Evolutionary conservation across 371 early-diverging fungal species (phyloP).

Genomic region (Capniomyces stellatus): DNA sequence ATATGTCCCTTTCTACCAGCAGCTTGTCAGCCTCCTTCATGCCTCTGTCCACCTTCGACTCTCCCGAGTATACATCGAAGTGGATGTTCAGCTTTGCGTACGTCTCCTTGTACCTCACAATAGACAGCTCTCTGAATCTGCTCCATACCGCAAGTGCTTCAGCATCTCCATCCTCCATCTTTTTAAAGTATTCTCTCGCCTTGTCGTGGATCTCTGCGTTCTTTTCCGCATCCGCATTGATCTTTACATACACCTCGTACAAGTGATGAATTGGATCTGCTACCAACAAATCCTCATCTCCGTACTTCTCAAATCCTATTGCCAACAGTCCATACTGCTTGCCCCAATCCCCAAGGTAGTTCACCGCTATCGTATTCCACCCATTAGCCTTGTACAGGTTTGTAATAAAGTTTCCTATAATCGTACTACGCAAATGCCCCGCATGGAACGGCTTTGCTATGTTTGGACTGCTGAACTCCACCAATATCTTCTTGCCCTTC

Average conservation of each 20-base stretch:
- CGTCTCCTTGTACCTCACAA: conserved; percentile 83
- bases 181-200: conserved; percentile 91
- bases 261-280: conserved; percentile 88
- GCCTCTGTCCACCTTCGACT: conserved; percentile 79
- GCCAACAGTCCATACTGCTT: conserved; percentile 98
- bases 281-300: conserved; percentile 53
- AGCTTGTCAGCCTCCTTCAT: conserved; percentile 60
- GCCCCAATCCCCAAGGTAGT: conserved; percentile 99
- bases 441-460: conserved; percentile 99
- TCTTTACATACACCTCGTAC: conserved; percentile 87
- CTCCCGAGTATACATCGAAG: conserved; percentile 98
- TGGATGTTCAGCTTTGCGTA: conserved; percentile 86
- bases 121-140: conserved; percentile 83
- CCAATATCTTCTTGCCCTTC: conserved; percentile 47
- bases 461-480: conserved; percentile 97
- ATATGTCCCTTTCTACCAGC: conserved; percentile 44
- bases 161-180: conserved; percentile 95
- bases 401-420: conserved; percentile 90
- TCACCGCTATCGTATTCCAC: conserved; percentile 73
- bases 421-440: conserved; percentile 97
- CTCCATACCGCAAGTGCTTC: conserved; percentile 74
- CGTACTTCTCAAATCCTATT: conserved; percentile 78
- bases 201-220: conserved; percentile 58
- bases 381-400: conserved; percentile 76
- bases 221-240: conserved; percentile 63